A percentile compares a stretch with the other conserved stretches of the same genome.
Conservation (phyloP, 78 protist species). For the Dictyostelium firmibasis region DNA sequence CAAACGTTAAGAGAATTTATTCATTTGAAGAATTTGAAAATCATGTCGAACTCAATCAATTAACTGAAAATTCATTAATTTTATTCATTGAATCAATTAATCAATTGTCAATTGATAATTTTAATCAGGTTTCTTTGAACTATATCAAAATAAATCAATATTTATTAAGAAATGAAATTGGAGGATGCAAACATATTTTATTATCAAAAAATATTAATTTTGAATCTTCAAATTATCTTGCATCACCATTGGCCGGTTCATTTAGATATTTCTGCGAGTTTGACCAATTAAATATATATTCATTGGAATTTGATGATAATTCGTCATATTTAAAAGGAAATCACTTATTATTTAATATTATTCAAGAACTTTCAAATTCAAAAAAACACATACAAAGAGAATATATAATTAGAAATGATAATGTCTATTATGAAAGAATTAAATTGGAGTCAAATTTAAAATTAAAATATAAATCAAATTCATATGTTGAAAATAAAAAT, state of each 20-base stretch:
- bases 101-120: background rate
- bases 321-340: background rate
- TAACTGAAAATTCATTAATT: background rate
- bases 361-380: background rate
- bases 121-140: background rate
- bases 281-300: background rate
- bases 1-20: background rate
- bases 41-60: background rate
- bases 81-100: background rate
- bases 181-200: background rate
- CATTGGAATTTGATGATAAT: background rate
- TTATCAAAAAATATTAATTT: background rate
- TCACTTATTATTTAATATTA: background rate
- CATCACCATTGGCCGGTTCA: background rate
- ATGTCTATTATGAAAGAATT: background rate
- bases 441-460: conserved; percentile 1
- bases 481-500: background rate
- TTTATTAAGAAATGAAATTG: background rate
- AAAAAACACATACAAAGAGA: background rate
- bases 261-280: conserved; percentile 11
- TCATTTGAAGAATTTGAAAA: background rate
- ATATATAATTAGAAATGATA: background rate
- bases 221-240: background rate
- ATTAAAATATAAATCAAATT: background rate
- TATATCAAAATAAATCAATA: conserved; percentile 24